phyloP scores from a whole-genome alignment of 495 filamentous ascomycete genomes.

The Tricharina praecox region DNA sequence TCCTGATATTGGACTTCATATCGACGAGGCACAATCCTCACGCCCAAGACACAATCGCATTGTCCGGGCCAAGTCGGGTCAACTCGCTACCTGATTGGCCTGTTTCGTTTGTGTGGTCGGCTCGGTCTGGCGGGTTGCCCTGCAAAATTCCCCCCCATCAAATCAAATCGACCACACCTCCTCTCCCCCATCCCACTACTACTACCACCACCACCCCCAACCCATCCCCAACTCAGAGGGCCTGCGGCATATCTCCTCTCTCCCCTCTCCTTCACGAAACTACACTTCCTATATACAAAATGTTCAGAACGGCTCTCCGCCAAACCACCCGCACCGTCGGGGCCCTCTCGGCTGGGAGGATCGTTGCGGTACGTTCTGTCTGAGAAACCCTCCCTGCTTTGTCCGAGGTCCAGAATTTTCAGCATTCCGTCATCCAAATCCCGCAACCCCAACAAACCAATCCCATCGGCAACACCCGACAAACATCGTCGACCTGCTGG shows the following conservation, averaged over 20 bases:
- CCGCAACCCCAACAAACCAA: background rate
- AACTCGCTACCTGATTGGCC: slow-evolving; percentile 1
- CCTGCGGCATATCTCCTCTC: slow-evolving; percentile 6
- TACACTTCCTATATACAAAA: slow-evolving; percentile 40
- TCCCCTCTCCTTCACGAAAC: slow-evolving; percentile 31
- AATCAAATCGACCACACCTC: slow-evolving; percentile 37
- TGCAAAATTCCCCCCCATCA: slow-evolving; percentile 39
- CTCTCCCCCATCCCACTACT: slow-evolving; percentile 25
- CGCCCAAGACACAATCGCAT: background rate
- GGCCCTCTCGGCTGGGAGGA: slow-evolving; percentile 80
- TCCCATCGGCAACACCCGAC: too few relatives aligned
- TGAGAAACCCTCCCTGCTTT: background rate
- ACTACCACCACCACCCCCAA: slow-evolving; percentile 13
- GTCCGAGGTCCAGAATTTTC: slow-evolving; percentile 8
- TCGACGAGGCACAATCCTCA: too few relatives aligned
- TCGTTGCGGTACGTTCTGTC: slow-evolving; percentile 64
- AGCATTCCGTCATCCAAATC: slow-evolving; percentile 1
- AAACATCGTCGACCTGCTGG: slow-evolving; percentile 1
- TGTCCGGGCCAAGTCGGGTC: background rate
- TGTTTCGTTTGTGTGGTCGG: background rate
- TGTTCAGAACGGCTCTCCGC: slow-evolving; percentile 97
- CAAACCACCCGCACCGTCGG: slow-evolving; percentile 86
- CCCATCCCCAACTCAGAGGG: slow-evolving; percentile 3
- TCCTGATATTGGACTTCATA: too few relatives aligned
- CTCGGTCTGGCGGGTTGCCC: slow-evolving; percentile 3